Evolutionary conservation across 148 eudicot species (phyloP), one percentile per base, ranked within the genome.

Genomic region (Beta vulgaris): DNA sequence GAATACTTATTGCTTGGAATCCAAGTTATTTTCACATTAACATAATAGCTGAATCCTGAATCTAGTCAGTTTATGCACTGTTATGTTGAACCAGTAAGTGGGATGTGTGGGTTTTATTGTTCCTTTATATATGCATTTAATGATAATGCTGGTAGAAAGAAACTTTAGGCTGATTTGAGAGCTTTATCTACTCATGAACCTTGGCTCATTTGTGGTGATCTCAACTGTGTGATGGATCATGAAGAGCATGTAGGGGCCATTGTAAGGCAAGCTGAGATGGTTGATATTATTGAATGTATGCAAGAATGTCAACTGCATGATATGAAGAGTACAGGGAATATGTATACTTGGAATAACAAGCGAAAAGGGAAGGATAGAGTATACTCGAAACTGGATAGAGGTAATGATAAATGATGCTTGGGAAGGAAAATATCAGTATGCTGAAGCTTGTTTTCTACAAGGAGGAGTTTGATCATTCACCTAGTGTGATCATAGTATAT

Each of bases 41-140:
- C n/a, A n/a, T 3, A 12, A 13, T 0, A 29, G 26, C n/a, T n/a
- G n/a, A n/a, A n/a, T n/a, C n/a, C 0, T 3, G 26, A 0, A 1
- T 58, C 62, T 26, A 29, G 18, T 26, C 32, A 58, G 4, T 7
- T 58, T 1, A 58, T 58, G 0, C 34, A 25, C n/a, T 58, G 62
- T 0, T 7, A 0, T 25, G 62, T 58, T 0, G 1, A 26, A 12
- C 15, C 35, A 9, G 3, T 1, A 18, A 53, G 21, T n/a, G 9
- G 57, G 9, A 53, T 4, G 5, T 3, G 0, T 4, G 3, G 4
- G 1, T 58, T 58, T 28, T 10, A 16, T 29, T 25, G 62, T 25
- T 7, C 62, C 14, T 58, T 25, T 58, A 12, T 1, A 3, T 58
- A 58, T 58, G 62, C 34, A 10, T 58, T 58, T 4, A 58, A 58